phyloP scores from a whole-genome alignment of 345 rosid species.

The Raphanus raphanistrum region DNA sequence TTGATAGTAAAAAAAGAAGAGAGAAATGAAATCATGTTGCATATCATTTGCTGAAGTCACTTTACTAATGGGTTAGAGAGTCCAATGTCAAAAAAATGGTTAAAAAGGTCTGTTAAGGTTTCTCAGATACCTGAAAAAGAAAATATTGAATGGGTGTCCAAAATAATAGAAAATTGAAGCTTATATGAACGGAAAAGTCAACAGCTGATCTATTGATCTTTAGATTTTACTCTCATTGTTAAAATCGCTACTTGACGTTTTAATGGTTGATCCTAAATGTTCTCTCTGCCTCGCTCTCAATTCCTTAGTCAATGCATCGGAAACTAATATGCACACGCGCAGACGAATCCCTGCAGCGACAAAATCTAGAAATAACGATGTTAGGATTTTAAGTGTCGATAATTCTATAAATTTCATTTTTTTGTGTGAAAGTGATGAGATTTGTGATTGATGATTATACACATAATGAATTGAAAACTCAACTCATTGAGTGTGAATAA shows the following conservation, averaged over 20 bases:
- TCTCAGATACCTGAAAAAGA: background rate
- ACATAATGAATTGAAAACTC: background rate
- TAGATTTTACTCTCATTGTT: background rate
- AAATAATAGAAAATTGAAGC: background rate
- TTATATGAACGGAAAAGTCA: background rate
- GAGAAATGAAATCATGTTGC: no score
- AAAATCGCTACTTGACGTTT: background rate
- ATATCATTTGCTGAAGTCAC: no score
- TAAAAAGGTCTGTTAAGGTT: background rate
- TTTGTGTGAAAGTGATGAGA: background rate
- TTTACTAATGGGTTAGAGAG: background rate
- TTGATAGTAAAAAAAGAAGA: no score
- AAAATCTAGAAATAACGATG: background rate
- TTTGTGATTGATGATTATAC: background rate
- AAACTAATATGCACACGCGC: background rate
- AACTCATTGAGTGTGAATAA: background rate
- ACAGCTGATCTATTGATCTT: background rate
- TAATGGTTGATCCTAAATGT: background rate
- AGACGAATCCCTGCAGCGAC: background rate
- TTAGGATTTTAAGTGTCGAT: background rate
- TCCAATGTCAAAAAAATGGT: no score
- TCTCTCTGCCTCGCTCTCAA: background rate
- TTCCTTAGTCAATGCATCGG: background rate
- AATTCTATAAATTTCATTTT: no score
- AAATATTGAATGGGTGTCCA: background rate